Evolutionary conservation across 148 eudicot genomes (phyloP), one percentile per base, ranked within the genome.

Genomic region (Camellia japonica): DNA sequence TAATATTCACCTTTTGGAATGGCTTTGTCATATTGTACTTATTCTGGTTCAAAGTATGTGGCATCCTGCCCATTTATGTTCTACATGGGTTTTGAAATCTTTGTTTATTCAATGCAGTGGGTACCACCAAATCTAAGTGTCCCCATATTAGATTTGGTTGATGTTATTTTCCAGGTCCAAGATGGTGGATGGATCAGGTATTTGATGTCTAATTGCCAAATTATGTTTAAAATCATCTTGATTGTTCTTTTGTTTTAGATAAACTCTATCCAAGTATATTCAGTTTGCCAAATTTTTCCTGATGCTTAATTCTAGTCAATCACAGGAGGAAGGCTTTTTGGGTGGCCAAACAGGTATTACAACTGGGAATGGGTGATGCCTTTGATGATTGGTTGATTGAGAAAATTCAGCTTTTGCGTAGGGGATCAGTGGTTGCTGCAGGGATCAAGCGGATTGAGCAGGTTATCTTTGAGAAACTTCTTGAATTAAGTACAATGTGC

Each of bases 121-220:
- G 86, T 93, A 77, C 95, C 97, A 10, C 99, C 99, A 63, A 88
- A 89, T 85, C 85, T 96, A 58, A 92, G 93, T 83, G 88, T 85
- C 58, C 98, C 95, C 42, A 88, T 96, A 75, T 87, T 96, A 76
- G 95, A 96, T 88, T 83, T 96, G 90, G 98, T 96, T 81, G 99
- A 96, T 83, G 95, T 89, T 81, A 82, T 96, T 86, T 92, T 96
- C 86, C 99, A 96, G 87, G 98, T 96, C 82, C 96, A 90, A 81
- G 99, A 96, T 84, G 99, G 99, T 61, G 99, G 97, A 77, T 96
- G 99, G 99, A 91, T 96, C 86, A 96, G 98, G 99, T 93, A 89
- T 68, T 46, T 41, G 67, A 56, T 55, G 67, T 70, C 49, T 13
- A 55, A 76, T 16, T 20, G 5, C 6, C 16, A 12, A 61, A 44